A percentile compares a stretch with the other conserved stretches of the same genome.
Conservation (phyloP, 805 yeast genomes). For the Kazachstania psychrophila region DNA sequence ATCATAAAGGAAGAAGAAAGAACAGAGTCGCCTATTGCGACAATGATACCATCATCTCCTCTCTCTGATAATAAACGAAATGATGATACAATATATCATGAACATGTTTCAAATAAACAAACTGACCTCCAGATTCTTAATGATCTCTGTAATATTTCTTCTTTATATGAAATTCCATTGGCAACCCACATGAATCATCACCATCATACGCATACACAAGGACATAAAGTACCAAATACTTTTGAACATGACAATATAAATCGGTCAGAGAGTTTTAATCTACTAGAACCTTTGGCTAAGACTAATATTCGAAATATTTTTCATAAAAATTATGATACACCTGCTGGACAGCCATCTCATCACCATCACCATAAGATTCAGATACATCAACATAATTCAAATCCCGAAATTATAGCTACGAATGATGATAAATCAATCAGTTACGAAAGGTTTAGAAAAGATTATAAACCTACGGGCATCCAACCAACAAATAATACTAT, state of each 20-base stretch:
- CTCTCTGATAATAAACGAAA: too few relatives aligned
- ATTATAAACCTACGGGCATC: not conserved
- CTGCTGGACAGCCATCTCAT: constrained; percentile 5
- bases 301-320: not conserved
- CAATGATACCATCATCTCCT: too few relatives aligned
- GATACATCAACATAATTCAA: constrained; percentile 26
- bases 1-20: too few relatives aligned
- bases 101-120: constrained; percentile 19
- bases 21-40: too few relatives aligned
- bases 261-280: constrained; percentile 6
- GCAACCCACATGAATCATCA: constrained; percentile 27
- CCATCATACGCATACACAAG: constrained; percentile 9
- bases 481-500: not conserved
- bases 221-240: not conserved
- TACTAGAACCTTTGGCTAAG: constrained; percentile 10
- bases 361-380: constrained; percentile 35
- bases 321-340: not conserved
- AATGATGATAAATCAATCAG: constrained; percentile 4
- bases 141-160: constrained; percentile 28
- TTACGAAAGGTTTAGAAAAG: constrained; percentile 7
- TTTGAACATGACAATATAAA: constrained; percentile 1
- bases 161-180: constrained; percentile 28
- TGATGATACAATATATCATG: constrained; percentile 5
- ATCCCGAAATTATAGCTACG: not conserved
- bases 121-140: constrained; percentile 25